Percentiles rank a stretch among this genome's conserved stretches.
These are phyloP conservation scores for Desmodesmus armatus DNA, from an alignment of 139 green algal genomes.

Conservation along the genomic window DNA sequence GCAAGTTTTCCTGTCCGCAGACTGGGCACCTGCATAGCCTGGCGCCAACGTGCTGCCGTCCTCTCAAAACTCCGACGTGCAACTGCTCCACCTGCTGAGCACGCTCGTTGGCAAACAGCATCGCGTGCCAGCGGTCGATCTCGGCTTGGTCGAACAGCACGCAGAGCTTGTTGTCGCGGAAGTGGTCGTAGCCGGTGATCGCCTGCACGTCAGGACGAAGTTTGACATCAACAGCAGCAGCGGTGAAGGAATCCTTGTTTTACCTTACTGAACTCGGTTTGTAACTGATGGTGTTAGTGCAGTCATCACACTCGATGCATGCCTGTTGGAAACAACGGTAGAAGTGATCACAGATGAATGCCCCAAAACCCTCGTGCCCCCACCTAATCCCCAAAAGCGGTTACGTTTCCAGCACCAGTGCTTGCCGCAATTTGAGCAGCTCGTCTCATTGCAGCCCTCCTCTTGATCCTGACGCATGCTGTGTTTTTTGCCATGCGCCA, in stretches of 20 bases:
- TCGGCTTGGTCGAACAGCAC: slow-evolving; percentile 55
- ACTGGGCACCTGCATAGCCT: slow-evolving; percentile 54
- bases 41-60: neutral
- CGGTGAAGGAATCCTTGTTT: neutral
- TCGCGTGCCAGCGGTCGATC: slow-evolving; percentile 67
- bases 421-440: slow-evolving; percentile 73
- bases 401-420: slow-evolving; percentile 55
- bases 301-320: no score
- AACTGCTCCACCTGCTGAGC: neutral
- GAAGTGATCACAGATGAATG: no score
- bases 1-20: slow-evolving; percentile 74
- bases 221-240: neutral
- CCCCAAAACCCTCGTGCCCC: no score
- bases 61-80: neutral
- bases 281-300: neutral
- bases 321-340: no score
- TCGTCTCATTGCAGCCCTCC: slow-evolving; percentile 93
- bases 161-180: slow-evolving; percentile 28
- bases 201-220: neutral
- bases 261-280: neutral
- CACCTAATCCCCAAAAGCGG: neutral
- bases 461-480: no score
- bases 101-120: slow-evolving; percentile 15
- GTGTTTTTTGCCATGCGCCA: slow-evolving; percentile 78
- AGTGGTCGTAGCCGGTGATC: slow-evolving; percentile 59